phyloP scores from a whole-genome alignment of 2,329 filamentous ascomycete species.

The Cercospora zeae-maydis region DNA sequence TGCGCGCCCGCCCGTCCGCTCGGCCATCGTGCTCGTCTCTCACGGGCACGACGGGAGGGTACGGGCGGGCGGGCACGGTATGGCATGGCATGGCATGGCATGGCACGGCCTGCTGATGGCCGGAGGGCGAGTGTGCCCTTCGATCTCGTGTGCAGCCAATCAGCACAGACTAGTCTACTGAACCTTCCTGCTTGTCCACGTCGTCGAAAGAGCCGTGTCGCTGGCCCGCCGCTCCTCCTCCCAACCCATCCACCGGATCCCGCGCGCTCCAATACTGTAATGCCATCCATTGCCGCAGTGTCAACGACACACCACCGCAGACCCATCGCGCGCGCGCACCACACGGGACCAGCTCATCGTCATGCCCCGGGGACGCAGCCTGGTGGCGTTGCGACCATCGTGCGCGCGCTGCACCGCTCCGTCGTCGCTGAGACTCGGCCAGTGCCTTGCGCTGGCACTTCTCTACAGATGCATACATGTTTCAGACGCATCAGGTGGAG shows the following conservation, averaged over 20 bases:
- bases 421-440: neutral
- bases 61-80: too few relatives aligned
- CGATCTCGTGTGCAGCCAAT: constrained; percentile 2
- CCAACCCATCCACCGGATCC: neutral
- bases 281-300: neutral
- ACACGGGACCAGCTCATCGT: neutral
- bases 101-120: neutral
- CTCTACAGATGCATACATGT: constrained; percentile 19
- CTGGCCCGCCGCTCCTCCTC: neutral
- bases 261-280: neutral
- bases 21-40: too few relatives aligned
- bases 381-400: neutral
- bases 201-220: constrained; percentile 2
- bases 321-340: neutral
- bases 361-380: neutral
- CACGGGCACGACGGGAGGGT: too few relatives aligned
- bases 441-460: neutral
- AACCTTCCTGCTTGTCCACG: neutral
- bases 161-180: neutral
- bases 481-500: neutral
- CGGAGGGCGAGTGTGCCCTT: neutral
- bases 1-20: too few relatives aligned
- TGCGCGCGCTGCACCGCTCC: neutral
- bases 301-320: neutral
- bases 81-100: too few relatives aligned